These are phyloP conservation scores for Ogataea allantospora DNA, from an alignment of 805 yeast species.

Conservation along the genomic window DNA sequence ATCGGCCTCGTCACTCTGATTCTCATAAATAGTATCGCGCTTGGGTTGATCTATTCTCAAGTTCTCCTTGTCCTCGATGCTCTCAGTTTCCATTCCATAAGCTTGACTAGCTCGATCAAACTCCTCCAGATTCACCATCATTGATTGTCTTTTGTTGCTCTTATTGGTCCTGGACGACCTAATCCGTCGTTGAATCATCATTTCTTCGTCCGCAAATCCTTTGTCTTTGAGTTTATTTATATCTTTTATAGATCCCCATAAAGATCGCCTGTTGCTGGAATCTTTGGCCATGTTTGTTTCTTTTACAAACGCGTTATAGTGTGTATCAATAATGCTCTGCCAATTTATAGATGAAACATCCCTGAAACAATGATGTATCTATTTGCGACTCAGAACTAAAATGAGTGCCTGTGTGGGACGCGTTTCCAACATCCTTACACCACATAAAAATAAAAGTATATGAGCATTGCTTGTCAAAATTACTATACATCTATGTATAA, in stretches of 20 bases:
- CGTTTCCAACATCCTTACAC: constrained; percentile 3
- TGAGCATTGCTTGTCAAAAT: not conserved
- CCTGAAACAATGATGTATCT: not conserved
- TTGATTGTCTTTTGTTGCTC: constrained; percentile 15
- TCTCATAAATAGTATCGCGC: constrained; percentile 5
- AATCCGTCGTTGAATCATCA: constrained; percentile 1
- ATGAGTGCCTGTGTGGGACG: not conserved
- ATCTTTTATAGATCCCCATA: constrained; percentile 24
- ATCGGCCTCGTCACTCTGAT: constrained; percentile 12
- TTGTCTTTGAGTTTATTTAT: constrained; percentile 6
- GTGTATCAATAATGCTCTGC: not conserved
- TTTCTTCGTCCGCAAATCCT: constrained; percentile 2
- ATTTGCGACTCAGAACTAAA: constrained; percentile 1
- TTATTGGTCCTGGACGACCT: constrained; percentile 1
- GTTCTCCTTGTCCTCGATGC: constrained; percentile 9
- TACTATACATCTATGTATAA: constrained; percentile 12
- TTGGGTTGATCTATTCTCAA: constrained; percentile 1
- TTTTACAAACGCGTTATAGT: not conserved
- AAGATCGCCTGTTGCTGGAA: constrained; percentile 19
- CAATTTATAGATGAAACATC: constrained; percentile 4
- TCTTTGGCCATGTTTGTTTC: constrained; percentile 14
- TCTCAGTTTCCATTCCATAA: not conserved
- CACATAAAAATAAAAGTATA: not conserved
- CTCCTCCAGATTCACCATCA: constrained; percentile 15
- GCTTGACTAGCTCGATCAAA: constrained; percentile 9